A percentile compares a stretch with the other conserved stretches of the same genome.
Conservation (phyloP, 1,284 basidiomycete genomes). For the Blastosporella zonata region DNA sequence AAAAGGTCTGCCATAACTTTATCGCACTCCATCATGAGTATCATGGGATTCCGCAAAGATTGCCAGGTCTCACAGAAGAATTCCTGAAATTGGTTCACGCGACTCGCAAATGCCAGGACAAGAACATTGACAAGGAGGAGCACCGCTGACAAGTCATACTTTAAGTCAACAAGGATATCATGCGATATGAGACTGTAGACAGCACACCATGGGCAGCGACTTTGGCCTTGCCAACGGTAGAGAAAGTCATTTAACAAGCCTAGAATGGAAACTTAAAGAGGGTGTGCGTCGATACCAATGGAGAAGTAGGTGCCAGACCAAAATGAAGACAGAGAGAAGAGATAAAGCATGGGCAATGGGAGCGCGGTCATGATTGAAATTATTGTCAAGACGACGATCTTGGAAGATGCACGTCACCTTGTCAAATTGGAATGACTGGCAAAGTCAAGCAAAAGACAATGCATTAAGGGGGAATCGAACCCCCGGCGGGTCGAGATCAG, state of each 20-base stretch:
- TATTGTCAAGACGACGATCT: not conserved
- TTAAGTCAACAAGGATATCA: not conserved
- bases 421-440: no score
- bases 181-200: not conserved
- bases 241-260: conserved; percentile 20
- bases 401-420: no score
- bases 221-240: conserved; percentile 28
- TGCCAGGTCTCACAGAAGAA: conserved; percentile 49
- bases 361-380: not conserved
- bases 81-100: conserved; percentile 55
- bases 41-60: not conserved
- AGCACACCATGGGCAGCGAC: conserved; percentile 18
- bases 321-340: not conserved
- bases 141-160: conserved; percentile 27
- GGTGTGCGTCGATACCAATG: not conserved
- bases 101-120: conserved; percentile 50
- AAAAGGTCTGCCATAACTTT: conserved; percentile 49
- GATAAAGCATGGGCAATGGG: not conserved
- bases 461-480: conserved; percentile 81
- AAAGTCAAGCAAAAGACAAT: no score
- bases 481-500: conserved; percentile 73
- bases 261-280: no score
- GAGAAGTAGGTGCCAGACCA: not conserved
- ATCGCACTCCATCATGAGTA: not conserved
- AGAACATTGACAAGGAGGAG: conserved; percentile 46